These are phyloP conservation scores for Yamadazyma sp. DNA, from an alignment of 1,139 yeast species.

Conservation along the genomic window DNA sequence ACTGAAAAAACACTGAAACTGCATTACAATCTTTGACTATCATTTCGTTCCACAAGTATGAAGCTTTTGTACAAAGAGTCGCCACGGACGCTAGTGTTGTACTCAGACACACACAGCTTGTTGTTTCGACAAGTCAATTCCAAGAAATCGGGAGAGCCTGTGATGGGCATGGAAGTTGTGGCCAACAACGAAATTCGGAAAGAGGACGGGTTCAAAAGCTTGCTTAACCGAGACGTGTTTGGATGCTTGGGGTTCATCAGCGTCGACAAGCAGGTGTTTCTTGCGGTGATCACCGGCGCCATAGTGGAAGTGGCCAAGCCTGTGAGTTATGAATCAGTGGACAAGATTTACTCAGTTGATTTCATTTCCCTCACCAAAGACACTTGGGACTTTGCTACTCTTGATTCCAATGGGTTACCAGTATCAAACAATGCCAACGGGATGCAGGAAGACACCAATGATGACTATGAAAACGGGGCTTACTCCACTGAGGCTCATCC, in stretches of 20 bases:
- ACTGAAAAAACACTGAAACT: not conserved
- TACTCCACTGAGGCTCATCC: constrained; percentile 64
- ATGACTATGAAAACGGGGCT: constrained; percentile 18
- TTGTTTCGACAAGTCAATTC: constrained; percentile 39
- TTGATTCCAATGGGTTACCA: constrained; percentile 66
- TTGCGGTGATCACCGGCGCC: constrained; percentile 78
- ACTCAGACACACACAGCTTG: constrained; percentile 50
- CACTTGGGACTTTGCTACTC: constrained; percentile 76
- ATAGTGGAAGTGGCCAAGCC: constrained; percentile 81
- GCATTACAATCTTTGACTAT: not conserved
- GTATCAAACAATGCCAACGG: constrained; percentile 18
- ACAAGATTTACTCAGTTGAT: constrained; percentile 79
- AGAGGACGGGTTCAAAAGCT: constrained; percentile 43
- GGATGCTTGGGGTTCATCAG: constrained; percentile 88
- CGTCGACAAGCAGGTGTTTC: constrained; percentile 62
- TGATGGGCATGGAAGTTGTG: constrained; percentile 56
- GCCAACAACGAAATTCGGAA: constrained; percentile 38
- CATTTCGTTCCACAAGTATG: constrained; percentile 27
- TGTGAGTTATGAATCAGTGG: constrained; percentile 72
- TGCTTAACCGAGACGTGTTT: constrained; percentile 58
- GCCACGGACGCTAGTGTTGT: constrained; percentile 56
- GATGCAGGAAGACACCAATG: constrained; percentile 13
- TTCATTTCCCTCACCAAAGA: constrained; percentile 71
- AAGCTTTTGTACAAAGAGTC: constrained; percentile 47
- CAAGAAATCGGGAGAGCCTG: constrained; percentile 21